Evolutionary conservation across 306 rosid species (phyloP).

Genomic region (Malus fusca): DNA sequence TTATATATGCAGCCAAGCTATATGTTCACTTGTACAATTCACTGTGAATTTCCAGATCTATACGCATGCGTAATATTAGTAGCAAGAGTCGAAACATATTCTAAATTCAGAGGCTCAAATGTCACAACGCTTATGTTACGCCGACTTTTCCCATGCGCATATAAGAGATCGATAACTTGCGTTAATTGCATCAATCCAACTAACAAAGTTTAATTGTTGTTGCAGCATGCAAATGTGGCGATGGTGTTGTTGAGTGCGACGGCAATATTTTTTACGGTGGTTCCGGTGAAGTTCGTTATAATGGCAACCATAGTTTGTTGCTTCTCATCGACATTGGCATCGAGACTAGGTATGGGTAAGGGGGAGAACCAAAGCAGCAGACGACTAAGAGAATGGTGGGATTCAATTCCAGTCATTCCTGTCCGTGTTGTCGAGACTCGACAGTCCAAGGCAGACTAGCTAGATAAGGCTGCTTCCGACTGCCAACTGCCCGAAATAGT

Average conservation of each 20-base stretch:
- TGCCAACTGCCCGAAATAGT: not conserved
- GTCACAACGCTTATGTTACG: not conserved
- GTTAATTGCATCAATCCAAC: not conserved
- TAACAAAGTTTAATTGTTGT: not conserved
- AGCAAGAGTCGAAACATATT: not conserved
- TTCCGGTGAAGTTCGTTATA: constrained; percentile 56
- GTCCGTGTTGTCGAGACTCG: constrained; percentile 42
- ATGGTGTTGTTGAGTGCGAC: constrained; percentile 44
- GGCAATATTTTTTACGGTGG: constrained; percentile 47
- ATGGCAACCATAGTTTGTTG: constrained; percentile 45
- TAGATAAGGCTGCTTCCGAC: not conserved
- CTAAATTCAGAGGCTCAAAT: not conserved
- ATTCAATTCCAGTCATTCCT: constrained; percentile 69
- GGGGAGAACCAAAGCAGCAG: constrained; percentile 43
- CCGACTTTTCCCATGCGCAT: not conserved
- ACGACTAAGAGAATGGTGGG: constrained; percentile 93
- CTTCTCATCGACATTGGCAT: constrained; percentile 40
- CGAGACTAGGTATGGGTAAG: constrained; percentile 19
- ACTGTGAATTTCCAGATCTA: not conserved
- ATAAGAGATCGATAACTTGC: not conserved
- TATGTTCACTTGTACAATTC: not conserved
- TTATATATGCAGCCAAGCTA: not conserved
- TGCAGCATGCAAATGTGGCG: constrained; percentile 74
- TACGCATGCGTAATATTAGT: not conserved
- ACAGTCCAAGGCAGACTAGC: not conserved